Evolutionary conservation across 202 grass and related monocot species (phyloP).

Genomic region (Cymbopogon flexuosus): DNA sequence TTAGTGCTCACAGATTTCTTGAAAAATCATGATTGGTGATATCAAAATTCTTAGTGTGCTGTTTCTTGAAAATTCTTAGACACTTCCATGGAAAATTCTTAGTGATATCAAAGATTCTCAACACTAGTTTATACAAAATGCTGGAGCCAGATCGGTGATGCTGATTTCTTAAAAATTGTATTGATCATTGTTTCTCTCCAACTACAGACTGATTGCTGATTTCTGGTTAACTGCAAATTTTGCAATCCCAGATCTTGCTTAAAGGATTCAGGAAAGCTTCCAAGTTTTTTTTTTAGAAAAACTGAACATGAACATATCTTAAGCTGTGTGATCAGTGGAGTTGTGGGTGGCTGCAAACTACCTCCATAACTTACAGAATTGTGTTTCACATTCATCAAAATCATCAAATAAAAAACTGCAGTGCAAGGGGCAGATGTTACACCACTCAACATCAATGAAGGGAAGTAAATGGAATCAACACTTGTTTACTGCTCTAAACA

Average conservation of each 20-base stretch:
- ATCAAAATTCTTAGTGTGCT: neutral
- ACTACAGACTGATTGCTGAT: neutral
- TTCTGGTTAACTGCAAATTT: neutral
- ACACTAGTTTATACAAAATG: neutral
- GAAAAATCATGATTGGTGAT: neutral
- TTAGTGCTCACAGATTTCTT: neutral
- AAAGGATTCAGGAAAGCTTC: neutral
- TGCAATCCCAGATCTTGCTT: neutral
- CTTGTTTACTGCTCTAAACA: constrained; percentile 14
- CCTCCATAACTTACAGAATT: neutral
- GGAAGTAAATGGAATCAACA: neutral
- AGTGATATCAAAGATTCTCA: neutral
- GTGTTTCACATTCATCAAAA: neutral
- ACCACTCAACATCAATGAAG: neutral
- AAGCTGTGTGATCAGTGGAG: neutral
- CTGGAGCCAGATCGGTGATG: neutral
- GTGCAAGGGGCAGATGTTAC: neutral
- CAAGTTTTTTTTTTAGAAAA: neutral
- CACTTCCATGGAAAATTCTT: neutral
- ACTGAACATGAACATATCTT: neutral
- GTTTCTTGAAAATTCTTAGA: neutral
- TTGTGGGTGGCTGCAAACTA: neutral
- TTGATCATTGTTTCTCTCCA: neutral
- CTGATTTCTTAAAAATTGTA: neutral
- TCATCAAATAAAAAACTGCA: neutral